Conservation (phyloP, 164 flowering plant species). For the Saururus chinensis region DNA sequence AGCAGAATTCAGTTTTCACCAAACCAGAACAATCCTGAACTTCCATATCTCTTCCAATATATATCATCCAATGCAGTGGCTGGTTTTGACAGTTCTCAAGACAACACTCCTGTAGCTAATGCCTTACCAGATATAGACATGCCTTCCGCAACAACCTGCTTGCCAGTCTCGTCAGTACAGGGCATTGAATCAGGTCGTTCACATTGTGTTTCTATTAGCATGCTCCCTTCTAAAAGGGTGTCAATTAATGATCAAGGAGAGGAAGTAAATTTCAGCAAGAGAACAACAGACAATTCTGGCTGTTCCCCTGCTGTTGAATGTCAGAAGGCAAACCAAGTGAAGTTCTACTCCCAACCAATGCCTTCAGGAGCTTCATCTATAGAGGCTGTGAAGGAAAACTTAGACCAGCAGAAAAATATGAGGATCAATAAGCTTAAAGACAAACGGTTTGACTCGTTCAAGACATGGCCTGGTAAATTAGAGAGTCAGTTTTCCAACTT, state of each 20-base stretch:
- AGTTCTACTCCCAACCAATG: constrained; percentile 56
- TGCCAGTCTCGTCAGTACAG: constrained; percentile 2
- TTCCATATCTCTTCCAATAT: constrained; percentile 1
- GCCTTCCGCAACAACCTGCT: constrained; percentile 5
- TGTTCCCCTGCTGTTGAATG: no score
- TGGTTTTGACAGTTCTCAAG: constrained; percentile 2
- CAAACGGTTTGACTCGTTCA: constrained; percentile 58
- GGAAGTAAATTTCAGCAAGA: constrained; percentile 4
- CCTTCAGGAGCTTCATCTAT: constrained; percentile 18
- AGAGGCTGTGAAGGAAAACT: constrained; percentile 8
- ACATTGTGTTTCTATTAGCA: constrained; percentile 34
- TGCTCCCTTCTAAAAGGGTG: constrained; percentile 49
- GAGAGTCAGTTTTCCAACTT: constrained; percentile 60
- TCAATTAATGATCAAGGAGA: constrained; percentile 16
- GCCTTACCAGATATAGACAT: no score
- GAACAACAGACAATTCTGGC: constrained; percentile 3
- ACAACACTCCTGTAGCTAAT: background rate
- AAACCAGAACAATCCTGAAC: background rate
- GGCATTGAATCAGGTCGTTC: background rate
- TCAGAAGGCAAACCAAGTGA: constrained; percentile 15
- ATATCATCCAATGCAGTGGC: constrained; percentile 1
- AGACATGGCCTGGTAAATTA: constrained; percentile 75
- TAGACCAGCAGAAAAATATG: constrained; percentile 13
- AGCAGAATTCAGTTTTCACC: background rate
- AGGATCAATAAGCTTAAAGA: constrained; percentile 29